These are phyloP conservation scores for Phytophthora pistaciae DNA, from an alignment of 352 stramenopile genomes.

Conservation along the genomic window DNA sequence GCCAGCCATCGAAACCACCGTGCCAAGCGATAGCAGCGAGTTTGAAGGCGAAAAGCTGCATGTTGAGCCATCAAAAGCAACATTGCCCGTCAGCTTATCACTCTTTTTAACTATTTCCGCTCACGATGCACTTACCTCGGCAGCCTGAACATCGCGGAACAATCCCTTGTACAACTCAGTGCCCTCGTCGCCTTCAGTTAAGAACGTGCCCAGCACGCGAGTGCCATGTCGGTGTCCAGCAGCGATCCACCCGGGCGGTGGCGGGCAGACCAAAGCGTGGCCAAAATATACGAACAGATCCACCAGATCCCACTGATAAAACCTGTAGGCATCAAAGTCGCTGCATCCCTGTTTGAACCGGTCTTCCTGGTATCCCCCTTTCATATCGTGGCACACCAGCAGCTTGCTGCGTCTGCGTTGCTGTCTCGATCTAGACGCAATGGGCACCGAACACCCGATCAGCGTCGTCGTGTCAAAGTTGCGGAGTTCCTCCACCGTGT, in stretches of 20 bases:
- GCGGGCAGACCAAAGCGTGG: slow-evolving; percentile 59
- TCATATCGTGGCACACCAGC: slow-evolving; percentile 69
- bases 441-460: slow-evolving; percentile 29
- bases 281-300: slow-evolving; percentile 72
- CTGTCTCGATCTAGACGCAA: slow-evolving; percentile 33
- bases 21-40: slow-evolving; percentile 49
- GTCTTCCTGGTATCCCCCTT: slow-evolving; percentile 54
- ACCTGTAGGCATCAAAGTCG: slow-evolving; percentile 48
- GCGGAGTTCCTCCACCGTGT: slow-evolving; percentile 41
- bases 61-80: neutral
- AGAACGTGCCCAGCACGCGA: slow-evolving; percentile 55
- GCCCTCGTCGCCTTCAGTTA: slow-evolving; percentile 51
- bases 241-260: slow-evolving; percentile 51
- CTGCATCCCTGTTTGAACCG: slow-evolving; percentile 48
- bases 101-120: neutral
- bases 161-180: slow-evolving; percentile 35
- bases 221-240: slow-evolving; percentile 57
- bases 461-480: slow-evolving; percentile 25
- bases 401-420: slow-evolving; percentile 51
- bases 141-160: slow-evolving; percentile 35
- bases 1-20: slow-evolving; percentile 65
- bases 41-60: slow-evolving; percentile 43
- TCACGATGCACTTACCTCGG: slow-evolving; percentile 31
- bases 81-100: neutral
- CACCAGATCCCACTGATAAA: slow-evolving; percentile 67